Evolutionary conservation across 148 eudicot species (phyloP), one percentile per base, ranked within the genome.

Genomic region (Chenopodium berlandieri): DNA sequence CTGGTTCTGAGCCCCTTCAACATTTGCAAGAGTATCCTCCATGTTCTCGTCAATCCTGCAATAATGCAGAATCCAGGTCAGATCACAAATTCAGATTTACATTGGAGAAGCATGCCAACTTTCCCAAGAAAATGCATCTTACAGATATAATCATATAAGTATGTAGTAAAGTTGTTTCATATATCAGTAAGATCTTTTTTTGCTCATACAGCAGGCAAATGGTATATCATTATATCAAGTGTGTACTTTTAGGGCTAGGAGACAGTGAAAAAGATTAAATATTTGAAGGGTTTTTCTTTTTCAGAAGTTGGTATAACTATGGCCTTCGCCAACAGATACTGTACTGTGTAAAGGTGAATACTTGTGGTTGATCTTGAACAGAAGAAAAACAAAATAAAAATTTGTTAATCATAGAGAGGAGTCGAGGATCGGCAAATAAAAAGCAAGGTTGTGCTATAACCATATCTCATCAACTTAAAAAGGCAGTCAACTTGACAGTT

Each of bases 21-120:
- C 94, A 88, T 90, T 91, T 27, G 91, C 83, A 22, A 91, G 84
- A 0, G 97, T 90, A 44, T 91, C 97, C 34, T 92, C 97, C 97
- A 92, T 91, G 88, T 91, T 92, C 84, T 92, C 97, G 71, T 93
- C 97, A 73, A 93, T 93, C 88, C 94, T 91, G 84, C 67, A 66
- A 67, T 10, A 52, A 23, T 80, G 50, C 22, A 31, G 31, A 72
- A 75, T 30, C 27, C 17, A 40, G 30, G 25, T 83, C 69, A 79
- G 78, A 66, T 50, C 71, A 46, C 22, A 78, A 22, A 23, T 75
- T 16, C 69, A 23, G 2, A 23, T 73, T 73, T 25, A 73, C 27
- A 22, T 7, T 11, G 9, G 76, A 73, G 46, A 71, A 4, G 60
- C 60, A 74, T 47, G 82, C 22, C 63, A 80, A 73, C 17, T 52